Evolutionary conservation across 2,329 filamentous ascomycete genomes (phyloP), one percentile per base, ranked within the genome.

Genomic region (Lanzia echinophila): DNA sequence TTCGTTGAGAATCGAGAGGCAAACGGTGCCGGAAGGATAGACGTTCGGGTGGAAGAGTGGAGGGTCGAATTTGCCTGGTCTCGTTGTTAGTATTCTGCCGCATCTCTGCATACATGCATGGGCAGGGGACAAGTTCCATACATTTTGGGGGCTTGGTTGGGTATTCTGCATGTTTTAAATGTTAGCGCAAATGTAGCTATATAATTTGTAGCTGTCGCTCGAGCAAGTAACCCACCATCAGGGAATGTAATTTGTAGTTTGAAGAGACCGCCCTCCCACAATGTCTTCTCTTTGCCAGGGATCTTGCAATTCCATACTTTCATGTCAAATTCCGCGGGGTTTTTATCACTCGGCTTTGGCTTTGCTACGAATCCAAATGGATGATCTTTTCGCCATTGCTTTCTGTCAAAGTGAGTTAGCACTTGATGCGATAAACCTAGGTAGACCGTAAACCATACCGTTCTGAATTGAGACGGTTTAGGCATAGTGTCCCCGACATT

Each of bases 111-210:
- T 53, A 6, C 12, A 3, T 24, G 20, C 15, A 11, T 15, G 49
- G 50, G 46, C 28, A 31, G 50, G 36, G 48, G 10, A 17, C 15
- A 39, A 39, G 20, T 44, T 45, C 75, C 86, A 71, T 82, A 96
- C 94, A 99, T 75, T 99, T 99, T 1, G 94, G 94, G 32, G 94
- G 94, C 72, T 99, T 99, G 49, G 95, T 99, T 15, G 94, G 94
- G 71, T 99, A 99, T 67, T 99, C 94, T 96, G 65, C 60, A 45
- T 96, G 65, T 60, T 60, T 44, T 49, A 20, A 51, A 34, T 24
- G 44, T 68, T 60, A 70, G 64, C 51, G 44, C 50, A 44, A 49
- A 17, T 53, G 7, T 2, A 34, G 11, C 15, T 20, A 33, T 19
- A 7, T 22, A 15, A 34, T 15, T n/a, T 33, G 4, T 28, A 28